Evolutionary conservation across 768 basidiomycete species (phyloP).

Genomic region (Lyophyllum semitale): DNA sequence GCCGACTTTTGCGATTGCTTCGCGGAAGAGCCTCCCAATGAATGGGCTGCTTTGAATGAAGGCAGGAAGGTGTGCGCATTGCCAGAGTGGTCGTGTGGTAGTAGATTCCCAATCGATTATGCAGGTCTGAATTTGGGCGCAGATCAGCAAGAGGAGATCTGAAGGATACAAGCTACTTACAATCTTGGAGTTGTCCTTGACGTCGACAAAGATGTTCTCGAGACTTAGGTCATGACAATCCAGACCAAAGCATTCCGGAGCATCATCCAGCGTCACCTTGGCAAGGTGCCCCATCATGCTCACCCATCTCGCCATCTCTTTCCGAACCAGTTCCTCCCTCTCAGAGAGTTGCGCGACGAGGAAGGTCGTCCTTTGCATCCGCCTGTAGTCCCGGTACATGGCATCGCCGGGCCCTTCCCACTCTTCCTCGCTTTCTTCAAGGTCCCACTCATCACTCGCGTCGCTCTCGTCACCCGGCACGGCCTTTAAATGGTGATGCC

Average conservation of each 20-base stretch:
- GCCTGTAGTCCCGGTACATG: slow-evolving; percentile 83
- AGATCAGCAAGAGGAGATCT: slow-evolving; percentile 9
- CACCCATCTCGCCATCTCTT: slow-evolving; percentile 76
- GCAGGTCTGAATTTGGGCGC: slow-evolving; percentile 60
- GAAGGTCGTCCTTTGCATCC: slow-evolving; percentile 81
- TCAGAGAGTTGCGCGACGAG: slow-evolving; percentile 68
- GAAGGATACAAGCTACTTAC: slow-evolving; percentile 44
- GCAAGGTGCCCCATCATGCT: slow-evolving; percentile 62
- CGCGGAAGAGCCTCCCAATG: slow-evolving; percentile 69
- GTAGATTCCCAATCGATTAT: slow-evolving; percentile 93
- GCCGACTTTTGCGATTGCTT: slow-evolving; percentile 55
- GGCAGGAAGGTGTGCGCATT: slow-evolving; percentile 78
- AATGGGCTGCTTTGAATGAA: slow-evolving; percentile 81
- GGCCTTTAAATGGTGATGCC: slow-evolving; percentile 68
- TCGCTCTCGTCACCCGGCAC: slow-evolving; percentile 76
- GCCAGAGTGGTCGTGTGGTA: slow-evolving; percentile 85
- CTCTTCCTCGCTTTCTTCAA: slow-evolving; percentile 79
- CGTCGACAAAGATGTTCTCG: slow-evolving; percentile 85
- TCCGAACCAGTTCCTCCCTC: slow-evolving; percentile 62
- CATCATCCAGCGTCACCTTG: slow-evolving; percentile 28
- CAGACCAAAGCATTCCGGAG: slow-evolving; percentile 64
- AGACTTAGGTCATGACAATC: slow-evolving; percentile 87
- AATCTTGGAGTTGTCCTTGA: slow-evolving; percentile 63
- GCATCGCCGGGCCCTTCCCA: slow-evolving; percentile 76
- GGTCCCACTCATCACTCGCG: slow-evolving; percentile 77